Evolutionary conservation across 805 yeast genomes (phyloP).

Genomic region (Pichia nakasei): DNA sequence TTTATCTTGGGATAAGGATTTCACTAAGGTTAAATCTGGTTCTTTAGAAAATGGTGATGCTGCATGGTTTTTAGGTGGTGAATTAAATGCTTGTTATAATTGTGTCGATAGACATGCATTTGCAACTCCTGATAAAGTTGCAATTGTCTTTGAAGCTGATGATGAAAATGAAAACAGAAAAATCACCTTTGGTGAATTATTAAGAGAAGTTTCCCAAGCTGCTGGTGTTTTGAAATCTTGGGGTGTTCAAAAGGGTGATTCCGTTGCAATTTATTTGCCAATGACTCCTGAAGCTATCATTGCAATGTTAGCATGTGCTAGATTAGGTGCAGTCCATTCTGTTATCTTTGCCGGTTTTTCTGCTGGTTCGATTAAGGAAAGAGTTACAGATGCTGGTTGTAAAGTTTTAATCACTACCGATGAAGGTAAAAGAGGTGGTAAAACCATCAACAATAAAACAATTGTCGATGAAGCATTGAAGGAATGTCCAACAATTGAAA

Average conservation of each 20-base stretch:
- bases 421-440: conserved; percentile 94
- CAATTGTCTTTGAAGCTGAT: conserved; percentile 90
- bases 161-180: conserved; percentile 65
- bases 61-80: conserved; percentile 93
- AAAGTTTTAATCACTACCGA: conserved; percentile 88
- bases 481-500: conserved; percentile 63
- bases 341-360: conserved; percentile 97
- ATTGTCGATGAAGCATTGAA: conserved; percentile 91
- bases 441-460: conserved; percentile 82
- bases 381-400: conserved; percentile 81
- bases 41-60: conserved; percentile 66
- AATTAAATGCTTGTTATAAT: conserved; percentile 86
- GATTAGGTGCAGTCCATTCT: conserved; percentile 94
- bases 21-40: conserved; percentile 55
- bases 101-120: conserved; percentile 95
- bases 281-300: conserved; percentile 96
- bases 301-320: conserved; percentile 86
- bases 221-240: conserved; percentile 75
- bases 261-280: conserved; percentile 93
- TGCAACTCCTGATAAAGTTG: conserved; percentile 74
- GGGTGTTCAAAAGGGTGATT: conserved; percentile 92
- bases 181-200: conserved; percentile 79
- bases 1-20: conserved; percentile 74
- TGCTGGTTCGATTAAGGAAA: conserved; percentile 84
- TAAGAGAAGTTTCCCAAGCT: conserved; percentile 74